Conservation (phyloP, 768 basidiomycete species). For the Amanita polypyramis region DNA sequence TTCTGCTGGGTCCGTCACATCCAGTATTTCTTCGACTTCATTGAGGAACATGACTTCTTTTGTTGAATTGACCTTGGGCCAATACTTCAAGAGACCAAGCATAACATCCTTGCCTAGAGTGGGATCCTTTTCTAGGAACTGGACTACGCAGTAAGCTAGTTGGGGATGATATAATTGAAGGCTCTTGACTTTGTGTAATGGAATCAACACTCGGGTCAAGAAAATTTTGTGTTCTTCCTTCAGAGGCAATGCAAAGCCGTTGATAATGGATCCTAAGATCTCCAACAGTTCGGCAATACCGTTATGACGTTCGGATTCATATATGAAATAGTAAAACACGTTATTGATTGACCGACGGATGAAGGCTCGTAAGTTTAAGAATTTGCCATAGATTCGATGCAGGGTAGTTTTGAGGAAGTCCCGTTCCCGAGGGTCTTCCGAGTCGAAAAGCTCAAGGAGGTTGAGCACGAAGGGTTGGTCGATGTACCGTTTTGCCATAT, state of each 20-base stretch:
- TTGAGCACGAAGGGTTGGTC: conserved; percentile 94
- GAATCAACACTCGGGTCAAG: conserved; percentile 86
- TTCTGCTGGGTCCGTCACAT: conserved; percentile 94
- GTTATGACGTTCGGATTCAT: conserved; percentile 98
- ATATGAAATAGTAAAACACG: conserved; percentile 98
- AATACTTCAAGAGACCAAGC: conserved; percentile 90
- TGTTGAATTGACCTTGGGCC: conserved; percentile 99
- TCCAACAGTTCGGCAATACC: conserved; percentile 97
- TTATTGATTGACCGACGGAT: conserved; percentile 99
- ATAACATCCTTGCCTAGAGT: conserved; percentile 91
- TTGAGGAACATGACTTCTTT: conserved; percentile 99
- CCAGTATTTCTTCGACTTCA: conserved; percentile 97
- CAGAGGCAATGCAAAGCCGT: conserved; percentile 94
- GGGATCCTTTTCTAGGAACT: conserved; percentile 96
- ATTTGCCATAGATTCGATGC: conserved; percentile 99
- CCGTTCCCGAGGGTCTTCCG: conserved; percentile 96
- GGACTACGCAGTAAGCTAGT: conserved; percentile 96
- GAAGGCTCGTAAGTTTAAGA: conserved; percentile 96
- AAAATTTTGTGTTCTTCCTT: conserved; percentile 99
- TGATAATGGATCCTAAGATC: conserved; percentile 98
- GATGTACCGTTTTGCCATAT: conserved; percentile 94
- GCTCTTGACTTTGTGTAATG: conserved; percentile 95
- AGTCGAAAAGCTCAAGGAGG: conserved; percentile 95
- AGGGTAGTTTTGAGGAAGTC: conserved; percentile 99
- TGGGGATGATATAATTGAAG: conserved; percentile 99